Evolutionary conservation across 345 rosid species (phyloP).

Genomic region (Moricandia moricandioides): DNA sequence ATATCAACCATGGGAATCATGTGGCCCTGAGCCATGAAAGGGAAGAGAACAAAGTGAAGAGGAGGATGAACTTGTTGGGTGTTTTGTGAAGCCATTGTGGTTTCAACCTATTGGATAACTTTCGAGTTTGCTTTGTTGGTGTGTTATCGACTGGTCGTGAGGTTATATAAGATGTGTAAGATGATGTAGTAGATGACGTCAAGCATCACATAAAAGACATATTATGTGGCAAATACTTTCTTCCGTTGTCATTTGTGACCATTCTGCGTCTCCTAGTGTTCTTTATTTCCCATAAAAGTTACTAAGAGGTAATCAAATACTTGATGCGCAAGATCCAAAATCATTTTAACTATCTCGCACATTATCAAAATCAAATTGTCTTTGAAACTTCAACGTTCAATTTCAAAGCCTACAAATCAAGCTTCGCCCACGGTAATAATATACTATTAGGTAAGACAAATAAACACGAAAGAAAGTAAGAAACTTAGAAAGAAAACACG

Average conservation of each 20-base stretch:
- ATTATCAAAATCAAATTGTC: background rate
- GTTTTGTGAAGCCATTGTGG: background rate
- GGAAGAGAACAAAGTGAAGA: conserved; percentile 26
- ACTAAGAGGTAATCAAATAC: background rate
- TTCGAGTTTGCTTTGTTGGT: background rate
- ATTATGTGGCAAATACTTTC: background rate
- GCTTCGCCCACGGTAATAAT: background rate
- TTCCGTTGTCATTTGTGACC: conserved; percentile 2
- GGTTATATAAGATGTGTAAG: conserved; percentile 3
- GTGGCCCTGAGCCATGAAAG: conserved; percentile 21
- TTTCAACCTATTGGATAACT: background rate
- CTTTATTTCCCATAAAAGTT: background rate
- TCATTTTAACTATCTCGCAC: background rate
- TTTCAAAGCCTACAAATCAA: background rate
- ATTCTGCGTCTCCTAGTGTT: background rate
- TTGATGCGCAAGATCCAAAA: conserved; percentile 2
- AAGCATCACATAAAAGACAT: background rate
- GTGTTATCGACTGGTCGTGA: background rate
- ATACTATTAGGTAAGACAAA: background rate
- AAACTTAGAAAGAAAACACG: background rate
- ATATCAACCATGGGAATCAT: conserved; percentile 53
- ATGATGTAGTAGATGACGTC: conserved; percentile 6
- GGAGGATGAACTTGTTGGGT: background rate
- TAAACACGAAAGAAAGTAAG: background rate
- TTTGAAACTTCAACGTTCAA: background rate